Percentiles rank a stretch among this genome's conserved stretches.
phyloP scores from a whole-genome alignment of 371 early-diverging fungal genomes.

The Mucor plumbeus region DNA sequence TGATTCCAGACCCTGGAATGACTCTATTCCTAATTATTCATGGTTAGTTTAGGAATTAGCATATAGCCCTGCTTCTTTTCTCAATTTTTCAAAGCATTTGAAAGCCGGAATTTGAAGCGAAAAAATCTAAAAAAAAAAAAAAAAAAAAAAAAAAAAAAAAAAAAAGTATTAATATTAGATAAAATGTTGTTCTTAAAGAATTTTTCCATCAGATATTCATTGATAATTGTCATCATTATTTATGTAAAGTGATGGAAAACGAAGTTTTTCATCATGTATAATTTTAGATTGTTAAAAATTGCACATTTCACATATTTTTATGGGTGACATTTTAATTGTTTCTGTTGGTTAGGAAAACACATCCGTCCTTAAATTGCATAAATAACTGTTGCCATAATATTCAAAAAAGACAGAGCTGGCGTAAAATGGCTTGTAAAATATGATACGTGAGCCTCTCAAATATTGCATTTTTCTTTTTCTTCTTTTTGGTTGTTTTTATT shows the following conservation, averaged over 20 bases:
- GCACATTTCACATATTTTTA: too few species aligned
- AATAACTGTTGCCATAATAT: not conserved
- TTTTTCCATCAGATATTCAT: not conserved
- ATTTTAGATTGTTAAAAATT: too few species aligned
- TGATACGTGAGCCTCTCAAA: too few species aligned
- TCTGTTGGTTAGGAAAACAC: not conserved
- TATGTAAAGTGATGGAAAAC: too few species aligned
- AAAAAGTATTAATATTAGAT: too few species aligned
- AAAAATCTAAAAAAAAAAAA: not conserved
- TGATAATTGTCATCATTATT: too few species aligned
- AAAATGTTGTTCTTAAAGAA: not conserved
- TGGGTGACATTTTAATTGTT: not conserved
- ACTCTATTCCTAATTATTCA: not conserved
- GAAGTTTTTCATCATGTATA: too few species aligned
- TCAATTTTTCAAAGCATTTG: not conserved
- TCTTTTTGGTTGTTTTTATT: too few species aligned
- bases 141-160: too few species aligned
- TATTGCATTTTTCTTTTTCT: too few species aligned
- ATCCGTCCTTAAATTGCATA: not conserved
- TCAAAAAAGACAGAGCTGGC: not conserved
- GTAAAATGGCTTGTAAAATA: too few species aligned
- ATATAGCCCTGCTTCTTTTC: not conserved
- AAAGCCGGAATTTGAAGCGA: slow-evolving; percentile 3
- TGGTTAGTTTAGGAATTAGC: not conserved
- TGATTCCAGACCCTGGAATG: not conserved